These are phyloP conservation scores for Cyclanthera cordifolia DNA, from an alignment of 306 rosid species.

Conservation along the genomic window DNA sequence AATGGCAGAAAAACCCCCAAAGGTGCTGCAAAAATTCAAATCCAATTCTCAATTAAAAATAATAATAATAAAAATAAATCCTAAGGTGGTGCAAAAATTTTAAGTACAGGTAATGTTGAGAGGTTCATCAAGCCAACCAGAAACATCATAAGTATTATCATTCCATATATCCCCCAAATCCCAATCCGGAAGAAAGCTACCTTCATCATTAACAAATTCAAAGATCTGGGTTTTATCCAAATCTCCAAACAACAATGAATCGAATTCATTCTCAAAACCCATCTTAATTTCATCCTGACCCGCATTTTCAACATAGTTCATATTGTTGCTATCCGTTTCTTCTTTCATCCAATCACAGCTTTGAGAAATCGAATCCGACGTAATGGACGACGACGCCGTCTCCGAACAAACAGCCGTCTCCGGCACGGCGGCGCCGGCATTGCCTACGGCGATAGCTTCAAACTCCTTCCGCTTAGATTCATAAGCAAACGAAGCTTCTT, in stretches of 20 bases:
- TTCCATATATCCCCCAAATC: conserved; percentile 14
- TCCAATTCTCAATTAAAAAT: not conserved
- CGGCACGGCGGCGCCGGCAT: not conserved
- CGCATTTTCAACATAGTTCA: conserved; percentile 21
- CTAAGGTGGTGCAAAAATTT: conserved; percentile 24
- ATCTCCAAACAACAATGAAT: conserved; percentile 18
- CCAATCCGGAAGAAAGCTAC: too few species aligned
- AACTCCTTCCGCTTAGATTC: conserved; percentile 41
- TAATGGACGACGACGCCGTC: conserved; percentile 24
- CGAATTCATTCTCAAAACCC: too few species aligned
- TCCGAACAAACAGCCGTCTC: conserved; percentile 15
- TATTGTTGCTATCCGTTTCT: conserved; percentile 16
- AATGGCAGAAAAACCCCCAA: too few species aligned
- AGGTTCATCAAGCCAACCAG: conserved; percentile 47
- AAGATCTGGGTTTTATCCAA: conserved; percentile 20
- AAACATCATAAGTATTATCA: conserved; percentile 31
- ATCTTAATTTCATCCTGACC: not conserved
- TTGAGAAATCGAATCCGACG: conserved; percentile 31
- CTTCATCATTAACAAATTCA: conserved; percentile 32
- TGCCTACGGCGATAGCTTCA: conserved; percentile 18
- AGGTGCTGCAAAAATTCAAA: not conserved
- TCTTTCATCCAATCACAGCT: conserved; percentile 10
- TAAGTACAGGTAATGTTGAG: conserved; percentile 29
- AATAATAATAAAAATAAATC: not conserved
- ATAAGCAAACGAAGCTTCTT: conserved; percentile 58